These are phyloP conservation scores for Cucurbita moschata DNA, from an alignment of 306 rosid genomes.

Conservation along the genomic window DNA sequence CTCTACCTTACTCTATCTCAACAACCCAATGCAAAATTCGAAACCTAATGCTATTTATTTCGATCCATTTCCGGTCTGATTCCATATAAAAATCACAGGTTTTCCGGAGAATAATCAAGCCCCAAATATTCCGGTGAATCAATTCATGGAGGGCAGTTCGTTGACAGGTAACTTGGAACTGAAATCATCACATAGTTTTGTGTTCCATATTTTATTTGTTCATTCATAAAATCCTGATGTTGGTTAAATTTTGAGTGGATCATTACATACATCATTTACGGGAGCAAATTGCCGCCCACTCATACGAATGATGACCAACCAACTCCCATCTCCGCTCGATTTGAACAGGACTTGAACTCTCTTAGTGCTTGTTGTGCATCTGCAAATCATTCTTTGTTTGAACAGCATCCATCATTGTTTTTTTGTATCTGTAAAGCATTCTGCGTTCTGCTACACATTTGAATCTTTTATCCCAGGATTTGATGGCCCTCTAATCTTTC, in stretches of 20 bases:
- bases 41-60: not conserved
- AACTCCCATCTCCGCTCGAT: too few species aligned
- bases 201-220: not conserved
- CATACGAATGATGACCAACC: too few species aligned
- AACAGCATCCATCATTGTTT: not conserved
- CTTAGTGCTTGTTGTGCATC: too few species aligned
- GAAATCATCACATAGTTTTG: not conserved
- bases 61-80: not conserved
- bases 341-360: too few species aligned
- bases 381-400: too few species aligned
- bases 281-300: too few species aligned
- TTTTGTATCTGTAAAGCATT: not conserved
- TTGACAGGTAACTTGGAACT: slow-evolving; percentile 19
- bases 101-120: slow-evolving; percentile 16
- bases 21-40: not conserved
- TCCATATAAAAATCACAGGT: not conserved
- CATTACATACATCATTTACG: not conserved
- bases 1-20: too few species aligned
- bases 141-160: slow-evolving; percentile 4
- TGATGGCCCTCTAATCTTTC: not conserved
- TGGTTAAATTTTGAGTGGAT: not conserved
- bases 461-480: not conserved
- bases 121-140: slow-evolving; percentile 14
- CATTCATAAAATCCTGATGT: not conserved
- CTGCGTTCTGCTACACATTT: not conserved